Conservation (phyloP, 192 early-diverging fungal species). For the Coemansia sp. region DNA sequence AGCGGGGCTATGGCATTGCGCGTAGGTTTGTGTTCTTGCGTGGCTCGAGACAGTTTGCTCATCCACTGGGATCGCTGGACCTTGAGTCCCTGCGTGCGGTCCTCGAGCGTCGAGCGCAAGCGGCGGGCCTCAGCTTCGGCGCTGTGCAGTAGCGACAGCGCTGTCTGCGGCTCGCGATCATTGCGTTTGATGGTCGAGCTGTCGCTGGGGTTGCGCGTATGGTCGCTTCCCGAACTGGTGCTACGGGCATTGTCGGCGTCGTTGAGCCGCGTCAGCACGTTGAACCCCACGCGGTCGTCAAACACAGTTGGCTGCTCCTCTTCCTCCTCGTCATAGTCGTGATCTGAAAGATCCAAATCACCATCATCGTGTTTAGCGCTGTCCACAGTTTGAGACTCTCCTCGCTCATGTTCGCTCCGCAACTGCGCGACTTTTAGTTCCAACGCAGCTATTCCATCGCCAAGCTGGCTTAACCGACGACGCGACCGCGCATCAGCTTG, state of each 20-base stretch:
- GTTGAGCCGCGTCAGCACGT: constrained; percentile 3
- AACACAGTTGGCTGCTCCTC: background rate
- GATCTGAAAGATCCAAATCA: background rate
- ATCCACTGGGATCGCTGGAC: background rate
- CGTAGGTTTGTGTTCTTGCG: background rate
- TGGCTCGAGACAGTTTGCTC: background rate
- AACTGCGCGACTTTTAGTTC: background rate
- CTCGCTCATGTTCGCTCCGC: background rate
- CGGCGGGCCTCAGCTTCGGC: constrained; percentile 14
- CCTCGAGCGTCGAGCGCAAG: constrained; percentile 16
- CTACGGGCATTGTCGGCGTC: background rate
- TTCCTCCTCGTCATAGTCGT: background rate
- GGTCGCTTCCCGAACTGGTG: background rate
- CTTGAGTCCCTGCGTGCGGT: background rate
- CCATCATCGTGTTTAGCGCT: background rate
- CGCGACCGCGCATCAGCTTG: constrained; percentile 8
- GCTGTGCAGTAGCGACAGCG: constrained; percentile 2
- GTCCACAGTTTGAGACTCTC: background rate
- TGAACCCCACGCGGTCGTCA: constrained; percentile 2
- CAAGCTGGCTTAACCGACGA: constrained; percentile 14
- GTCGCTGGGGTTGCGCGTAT: background rate
- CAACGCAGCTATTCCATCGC: constrained; percentile 4
- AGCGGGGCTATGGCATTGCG: too few relatives aligned
- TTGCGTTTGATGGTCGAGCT: constrained; percentile 2
- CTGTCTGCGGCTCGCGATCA: background rate